These are phyloP conservation scores for Macadamia tetraphylla DNA, from an alignment of 164 flowering plant species.

Conservation along the genomic window DNA sequence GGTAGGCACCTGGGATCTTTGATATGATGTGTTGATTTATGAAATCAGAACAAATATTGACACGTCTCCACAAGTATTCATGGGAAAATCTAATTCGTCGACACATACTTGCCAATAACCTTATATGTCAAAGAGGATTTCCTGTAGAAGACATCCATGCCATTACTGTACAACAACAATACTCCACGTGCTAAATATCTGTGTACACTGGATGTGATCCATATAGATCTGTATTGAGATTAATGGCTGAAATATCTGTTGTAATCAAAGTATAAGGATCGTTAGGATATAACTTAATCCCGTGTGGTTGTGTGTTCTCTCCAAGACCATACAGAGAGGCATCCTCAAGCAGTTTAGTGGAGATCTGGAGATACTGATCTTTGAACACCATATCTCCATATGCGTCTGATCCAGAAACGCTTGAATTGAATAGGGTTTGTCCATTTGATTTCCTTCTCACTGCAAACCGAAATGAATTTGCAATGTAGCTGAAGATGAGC, in stretches of 20 bases:
- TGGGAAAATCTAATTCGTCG: constrained; percentile 14
- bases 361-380: constrained; percentile 87
- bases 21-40: constrained; percentile 20
- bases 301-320: constrained; percentile 87
- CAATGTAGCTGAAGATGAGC: constrained; percentile 57
- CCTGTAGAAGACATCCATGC: constrained; percentile 90
- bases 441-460: constrained; percentile 79
- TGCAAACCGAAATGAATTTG: constrained; percentile 78
- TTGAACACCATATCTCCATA: constrained; percentile 72
- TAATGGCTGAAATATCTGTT: constrained; percentile 75
- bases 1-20: constrained; percentile 21
- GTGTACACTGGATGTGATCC: constrained; percentile 95
- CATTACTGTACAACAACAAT: constrained; percentile 84
- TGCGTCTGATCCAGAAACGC: constrained; percentile 46
- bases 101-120: constrained; percentile 45
- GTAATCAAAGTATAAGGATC: constrained; percentile 93
- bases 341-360: constrained; percentile 69
- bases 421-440: constrained; percentile 69
- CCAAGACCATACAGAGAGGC: constrained; percentile 92
- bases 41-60: constrained; percentile 26
- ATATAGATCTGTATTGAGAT: constrained; percentile 74
- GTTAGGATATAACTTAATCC: constrained; percentile 67
- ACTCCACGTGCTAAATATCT: constrained; percentile 81
- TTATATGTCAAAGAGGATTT: constrained; percentile 84
- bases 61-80: constrained; percentile 10